Evolutionary conservation across 805 yeast species (phyloP), one percentile per base, ranked within the genome.

Genomic region (Starmerella floricola): DNA sequence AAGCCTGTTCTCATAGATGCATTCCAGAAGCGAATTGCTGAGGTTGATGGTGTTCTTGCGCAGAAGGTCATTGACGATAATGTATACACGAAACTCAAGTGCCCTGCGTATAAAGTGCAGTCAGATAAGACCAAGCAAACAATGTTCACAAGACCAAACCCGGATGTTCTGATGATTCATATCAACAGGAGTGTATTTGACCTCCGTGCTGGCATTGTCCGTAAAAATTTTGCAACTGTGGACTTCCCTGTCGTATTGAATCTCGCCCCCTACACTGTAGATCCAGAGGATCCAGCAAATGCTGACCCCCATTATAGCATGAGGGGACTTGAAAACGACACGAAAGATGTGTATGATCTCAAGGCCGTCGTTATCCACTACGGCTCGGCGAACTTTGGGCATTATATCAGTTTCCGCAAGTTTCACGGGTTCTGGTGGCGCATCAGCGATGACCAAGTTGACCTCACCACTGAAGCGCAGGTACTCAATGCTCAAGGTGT

Each of bases 371-470:
- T 88, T 34, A 78, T 88, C 1, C 98, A 88, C 61, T 87, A 79
- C 59, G 98, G 98, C 37, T 81, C 95, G 1, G 96, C 91, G 54
- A 86, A 88, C 54, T 91, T 85, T 58, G 98, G 98, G n/a, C 98
- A 88, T 61, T 88, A 88, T 58, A 82, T 88, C 47, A 85, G 93
- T 32, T 88, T 73, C 63, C 74, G 96, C 55, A 79, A 76, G 55
- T 71, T 65, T 44, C 72, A 94, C 51, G 91, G 87, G 2, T 69
- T 76, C 10, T 88, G 98, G 98, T 87, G 95, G 94, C 73, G 95
- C 58, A 79, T 87, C 16, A 79, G 91, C 53, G 98, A 91, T 61
- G 94, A 86, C 56, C 76, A 78, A 2, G 94, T 87, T 2, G 76
- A 84, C 46, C 70, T 82, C 26, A 85, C 84, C 3, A 72, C 76